A percentile compares a stretch with the other conserved stretches of the same genome.
Evolutionary conservation across 352 stramenopile species (phyloP).

Genomic region (Phytophthora kernoviae): DNA sequence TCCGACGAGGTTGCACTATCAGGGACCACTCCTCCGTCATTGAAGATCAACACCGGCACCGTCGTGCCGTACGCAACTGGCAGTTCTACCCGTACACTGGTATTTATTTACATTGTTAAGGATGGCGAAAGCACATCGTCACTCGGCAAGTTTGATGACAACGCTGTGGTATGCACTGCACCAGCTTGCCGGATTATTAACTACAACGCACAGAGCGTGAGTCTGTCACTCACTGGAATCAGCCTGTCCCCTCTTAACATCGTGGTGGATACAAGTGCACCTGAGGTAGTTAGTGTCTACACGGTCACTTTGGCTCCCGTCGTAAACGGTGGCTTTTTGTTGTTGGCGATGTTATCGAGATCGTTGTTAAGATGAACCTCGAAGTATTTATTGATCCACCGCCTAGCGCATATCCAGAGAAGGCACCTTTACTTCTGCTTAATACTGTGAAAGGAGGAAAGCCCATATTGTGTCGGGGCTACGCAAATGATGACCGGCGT

Average conservation of each 20-base stretch:
- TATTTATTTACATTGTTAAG: slow-evolving; percentile 79
- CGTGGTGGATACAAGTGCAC: slow-evolving; percentile 59
- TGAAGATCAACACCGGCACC: slow-evolving; percentile 68
- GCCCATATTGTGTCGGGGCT: slow-evolving; percentile 62
- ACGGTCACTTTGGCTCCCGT: slow-evolving; percentile 49
- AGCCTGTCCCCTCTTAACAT: slow-evolving; percentile 53
- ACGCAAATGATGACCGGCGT: slow-evolving; percentile 55
- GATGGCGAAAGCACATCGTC: slow-evolving; percentile 42
- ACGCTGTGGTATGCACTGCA: slow-evolving; percentile 48
- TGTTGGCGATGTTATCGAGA: slow-evolving; percentile 79
- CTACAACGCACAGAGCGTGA: slow-evolving; percentile 56
- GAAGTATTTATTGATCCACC: slow-evolving; percentile 83
- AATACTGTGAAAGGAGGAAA: slow-evolving; percentile 55
- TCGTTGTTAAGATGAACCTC: slow-evolving; percentile 76
- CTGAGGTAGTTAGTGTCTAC: slow-evolving; percentile 67
- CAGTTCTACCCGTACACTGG: slow-evolving; percentile 45
- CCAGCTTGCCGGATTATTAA: slow-evolving; percentile 67
- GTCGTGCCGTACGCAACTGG: slow-evolving; percentile 66
- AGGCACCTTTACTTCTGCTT: slow-evolving; percentile 71
- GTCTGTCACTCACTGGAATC: slow-evolving; percentile 46
- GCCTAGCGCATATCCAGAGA: slow-evolving; percentile 69
- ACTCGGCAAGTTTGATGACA: slow-evolving; percentile 68
- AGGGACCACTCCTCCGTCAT: slow-evolving; percentile 33
- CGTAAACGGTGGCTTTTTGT: slow-evolving; percentile 77
- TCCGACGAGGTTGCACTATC: slow-evolving; percentile 77